A percentile compares a stretch with the other conserved stretches of the same genome.
These are phyloP conservation scores for Cardamine occulta DNA, from an alignment of 345 rosid species.

Conservation along the genomic window DNA sequence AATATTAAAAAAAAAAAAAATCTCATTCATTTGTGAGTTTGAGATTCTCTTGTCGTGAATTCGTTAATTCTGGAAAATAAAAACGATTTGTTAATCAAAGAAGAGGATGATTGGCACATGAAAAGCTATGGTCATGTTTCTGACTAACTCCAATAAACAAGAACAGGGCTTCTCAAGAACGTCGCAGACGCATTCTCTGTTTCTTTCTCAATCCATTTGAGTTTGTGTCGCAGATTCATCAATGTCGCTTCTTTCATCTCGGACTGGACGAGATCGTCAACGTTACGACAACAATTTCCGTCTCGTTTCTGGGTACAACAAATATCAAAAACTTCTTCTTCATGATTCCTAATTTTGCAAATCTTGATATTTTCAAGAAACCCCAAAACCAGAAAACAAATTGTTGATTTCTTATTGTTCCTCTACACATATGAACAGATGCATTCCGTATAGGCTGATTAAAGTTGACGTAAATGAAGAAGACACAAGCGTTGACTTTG, in stretches of 20 bases:
- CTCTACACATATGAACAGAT: conserved; percentile 48
- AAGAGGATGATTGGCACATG: conserved; percentile 27
- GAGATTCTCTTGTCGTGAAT: conserved; percentile 19
- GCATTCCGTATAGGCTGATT: conserved; percentile 71
- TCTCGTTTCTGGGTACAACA: conserved; percentile 73
- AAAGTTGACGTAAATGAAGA: conserved; percentile 44
- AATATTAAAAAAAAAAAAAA: background rate
- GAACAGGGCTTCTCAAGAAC: conserved; percentile 32
- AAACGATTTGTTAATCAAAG: background rate
- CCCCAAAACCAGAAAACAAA: background rate
- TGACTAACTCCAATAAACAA: conserved; percentile 10
- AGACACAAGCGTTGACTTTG: conserved; percentile 42
- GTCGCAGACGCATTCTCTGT: conserved; percentile 26
- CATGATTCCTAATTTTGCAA: background rate
- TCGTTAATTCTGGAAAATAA: conserved; percentile 22
- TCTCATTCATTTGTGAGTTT: conserved; percentile 7
- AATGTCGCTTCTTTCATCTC: conserved; percentile 53
- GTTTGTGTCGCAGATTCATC: conserved; percentile 35
- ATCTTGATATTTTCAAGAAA: conserved; percentile 5
- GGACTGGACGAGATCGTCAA: conserved; percentile 72
- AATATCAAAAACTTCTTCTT: background rate
- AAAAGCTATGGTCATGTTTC: conserved; percentile 33
- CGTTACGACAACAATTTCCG: conserved; percentile 71
- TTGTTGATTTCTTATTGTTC: background rate
- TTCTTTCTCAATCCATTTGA: background rate